A percentile compares a stretch with the other conserved stretches of the same genome.
Evolutionary conservation across 257 asterid genomes (phyloP).

Genomic region (Solanum piurae): DNA sequence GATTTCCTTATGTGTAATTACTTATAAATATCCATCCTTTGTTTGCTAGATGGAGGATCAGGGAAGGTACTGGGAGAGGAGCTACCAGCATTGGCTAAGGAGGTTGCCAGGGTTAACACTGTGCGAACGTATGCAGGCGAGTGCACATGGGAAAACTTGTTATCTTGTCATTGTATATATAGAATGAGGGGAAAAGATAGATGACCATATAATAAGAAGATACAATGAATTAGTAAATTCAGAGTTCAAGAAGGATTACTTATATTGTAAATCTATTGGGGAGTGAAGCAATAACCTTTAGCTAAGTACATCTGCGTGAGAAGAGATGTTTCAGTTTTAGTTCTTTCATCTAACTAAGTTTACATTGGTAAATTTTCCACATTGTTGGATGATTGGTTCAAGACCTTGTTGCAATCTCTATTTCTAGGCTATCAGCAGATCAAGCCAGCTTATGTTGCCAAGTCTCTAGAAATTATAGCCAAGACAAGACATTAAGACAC

Average conservation of each 20-base stretch:
- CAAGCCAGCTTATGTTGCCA: not conserved
- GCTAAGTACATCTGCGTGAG: not conserved
- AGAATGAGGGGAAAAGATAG: not conserved
- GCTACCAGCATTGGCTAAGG: constrained; percentile 86
- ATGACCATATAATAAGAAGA: not conserved
- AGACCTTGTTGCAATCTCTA: not conserved
- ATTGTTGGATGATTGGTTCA: not conserved
- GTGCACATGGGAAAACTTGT: not conserved
- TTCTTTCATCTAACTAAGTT: not conserved
- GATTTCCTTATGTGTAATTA: not conserved
- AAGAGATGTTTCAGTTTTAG: not conserved
- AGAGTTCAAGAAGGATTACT: not conserved
- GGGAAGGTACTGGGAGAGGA: constrained; percentile 62
- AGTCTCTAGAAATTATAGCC: not conserved
- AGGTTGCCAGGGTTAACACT: constrained; percentile 88
- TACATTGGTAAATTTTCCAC: not conserved
- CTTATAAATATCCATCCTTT: not conserved
- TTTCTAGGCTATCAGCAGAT: not conserved
- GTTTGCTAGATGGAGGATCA: constrained; percentile 46
- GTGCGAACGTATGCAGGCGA: constrained; percentile 87
- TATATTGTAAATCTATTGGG: not conserved
- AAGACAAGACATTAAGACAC: not conserved
- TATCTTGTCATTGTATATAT: not conserved
- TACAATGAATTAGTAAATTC: not conserved
- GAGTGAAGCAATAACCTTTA: not conserved